A percentile compares a stretch with the other conserved stretches of the same genome.
These are phyloP conservation scores for Perilla frutescens DNA, from an alignment of 257 asterid genomes.

Conservation along the genomic window DNA sequence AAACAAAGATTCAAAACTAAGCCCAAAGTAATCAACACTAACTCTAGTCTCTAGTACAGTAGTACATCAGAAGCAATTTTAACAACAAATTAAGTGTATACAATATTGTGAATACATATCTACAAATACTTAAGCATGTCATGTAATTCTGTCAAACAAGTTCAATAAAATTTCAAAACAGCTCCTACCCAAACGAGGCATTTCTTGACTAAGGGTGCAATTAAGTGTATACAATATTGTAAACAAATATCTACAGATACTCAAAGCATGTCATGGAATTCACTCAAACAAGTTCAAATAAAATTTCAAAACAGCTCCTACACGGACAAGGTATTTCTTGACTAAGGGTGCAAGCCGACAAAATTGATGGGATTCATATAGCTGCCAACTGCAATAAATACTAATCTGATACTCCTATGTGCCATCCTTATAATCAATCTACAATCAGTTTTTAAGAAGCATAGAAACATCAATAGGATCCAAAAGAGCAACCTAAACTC, in stretches of 20 bases:
- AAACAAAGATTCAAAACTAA: background rate
- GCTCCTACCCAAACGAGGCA: constrained; percentile 1
- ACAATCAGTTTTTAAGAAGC: constrained; percentile 32
- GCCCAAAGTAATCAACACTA: background rate
- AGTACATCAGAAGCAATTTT: background rate
- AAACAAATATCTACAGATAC: background rate
- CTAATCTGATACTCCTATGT: constrained; percentile 29
- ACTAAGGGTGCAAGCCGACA: constrained; percentile 1
- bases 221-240: no score
- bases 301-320: background rate
- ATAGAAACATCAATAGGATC: background rate
- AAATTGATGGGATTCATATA: constrained; percentile 20
- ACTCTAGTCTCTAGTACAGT: no score
- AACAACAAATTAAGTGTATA: background rate
- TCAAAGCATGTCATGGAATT: constrained; percentile 11
- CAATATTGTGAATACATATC: background rate
- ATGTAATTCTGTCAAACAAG: background rate
- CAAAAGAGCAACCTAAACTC: constrained; percentile 27
- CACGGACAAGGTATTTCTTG: constrained; percentile 10
- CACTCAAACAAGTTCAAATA: background rate
- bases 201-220: constrained; percentile 12
- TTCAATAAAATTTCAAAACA: background rate
- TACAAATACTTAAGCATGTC: constrained; percentile 2
- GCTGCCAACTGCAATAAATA: constrained; percentile 23
- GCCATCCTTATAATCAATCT: constrained; percentile 28